Percentiles rank a stretch among this genome's conserved stretches.
phyloP scores from a whole-genome alignment of 306 rosid genomes.

The Fragaria iinumae region DNA sequence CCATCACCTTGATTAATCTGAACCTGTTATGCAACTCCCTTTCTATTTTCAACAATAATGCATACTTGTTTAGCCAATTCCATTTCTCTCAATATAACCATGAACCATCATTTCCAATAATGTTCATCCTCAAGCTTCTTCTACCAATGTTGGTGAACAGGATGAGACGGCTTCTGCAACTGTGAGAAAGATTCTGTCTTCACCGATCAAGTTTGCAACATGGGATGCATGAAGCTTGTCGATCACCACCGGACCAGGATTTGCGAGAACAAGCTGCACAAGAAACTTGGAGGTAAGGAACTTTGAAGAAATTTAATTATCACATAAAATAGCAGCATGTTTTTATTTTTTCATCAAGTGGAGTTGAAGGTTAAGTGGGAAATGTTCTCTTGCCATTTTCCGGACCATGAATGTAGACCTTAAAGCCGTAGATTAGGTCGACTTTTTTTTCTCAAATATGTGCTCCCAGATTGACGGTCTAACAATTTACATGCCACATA shows the following conservation, averaged over 20 bases:
- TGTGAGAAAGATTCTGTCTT: constrained; percentile 74
- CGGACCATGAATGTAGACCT: not conserved
- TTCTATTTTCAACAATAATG: constrained; percentile 4
- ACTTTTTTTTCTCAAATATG: not conserved
- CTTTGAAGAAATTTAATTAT: not conserved
- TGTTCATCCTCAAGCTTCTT: constrained; percentile 44
- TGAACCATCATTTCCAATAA: not conserved
- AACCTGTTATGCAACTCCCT: constrained; percentile 7
- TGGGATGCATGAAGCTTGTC: constrained; percentile 70
- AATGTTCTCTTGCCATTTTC: not conserved
- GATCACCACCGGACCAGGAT: constrained; percentile 79
- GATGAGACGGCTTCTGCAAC: constrained; percentile 77
- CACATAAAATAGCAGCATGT: not conserved
- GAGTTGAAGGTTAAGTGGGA: not conserved
- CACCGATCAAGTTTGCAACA: constrained; percentile 56
- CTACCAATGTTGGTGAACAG: constrained; percentile 64
- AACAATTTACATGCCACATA: not conserved
- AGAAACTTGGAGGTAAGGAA: constrained; percentile 42
- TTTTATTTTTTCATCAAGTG: not conserved
- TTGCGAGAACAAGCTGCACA: constrained; percentile 80
- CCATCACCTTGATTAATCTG: constrained; percentile 17
- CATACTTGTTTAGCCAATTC: constrained; percentile 12
- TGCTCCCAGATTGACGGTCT: not conserved
- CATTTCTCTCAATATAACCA: not conserved
- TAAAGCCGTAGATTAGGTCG: not conserved